Base-by-base conservation (phyloP, 371 early-diverging fungal genomes). In the Actinomucor elegans region DNA sequence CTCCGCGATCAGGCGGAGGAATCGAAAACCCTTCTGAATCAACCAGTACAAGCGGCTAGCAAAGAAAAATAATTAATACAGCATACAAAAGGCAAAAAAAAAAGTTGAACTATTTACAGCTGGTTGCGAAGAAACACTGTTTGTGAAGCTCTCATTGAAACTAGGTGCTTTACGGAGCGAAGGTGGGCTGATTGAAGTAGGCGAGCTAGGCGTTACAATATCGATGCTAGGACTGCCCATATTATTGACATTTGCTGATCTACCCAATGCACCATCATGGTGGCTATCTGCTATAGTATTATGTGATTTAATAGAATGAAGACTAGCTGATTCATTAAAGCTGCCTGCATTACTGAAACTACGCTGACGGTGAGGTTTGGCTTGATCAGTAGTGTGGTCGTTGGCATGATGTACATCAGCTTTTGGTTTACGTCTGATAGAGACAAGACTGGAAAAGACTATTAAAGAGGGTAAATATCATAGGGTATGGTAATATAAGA, bases 381-480 rank as follows among this genome's bases (percentile, higher is more conserved):
- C 18, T 31, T 17, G 32, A 20, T 18, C n/a, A 4, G 8, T 28
- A 26, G 24, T 24, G 18, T 52, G 32, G 11, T 37, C 34, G n/a
- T 43, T 42, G 4, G 14, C 15, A 15, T 48, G 38, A 29, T 46
- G 40, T 14, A 18, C 4, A 20, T 48, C 51, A n/a, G 44, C 38
- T 27, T 58, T 61, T 6, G 71, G 57, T 31, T 71, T 70, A 34
- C 75, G 75, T 49, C 75, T 59, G 14, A 75, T 70, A 20, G 71
- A 66, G 4, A 67, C 57, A 27, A 68, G 27, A 2, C 66, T 46
- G 1, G 64, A 64, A n/a, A 75, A 48, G 32, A 69, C 67, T 67
- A 52, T 7, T 10, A 23, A 29, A 52, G 10, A 11, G 20, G 12
- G 17, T 37, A 18, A 17, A 37, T 9, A 14, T 35, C 9, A 17